These are phyloP conservation scores for Amphibolis antarctica DNA, from an alignment of 106 monocot genomes.

Conservation along the genomic window DNA sequence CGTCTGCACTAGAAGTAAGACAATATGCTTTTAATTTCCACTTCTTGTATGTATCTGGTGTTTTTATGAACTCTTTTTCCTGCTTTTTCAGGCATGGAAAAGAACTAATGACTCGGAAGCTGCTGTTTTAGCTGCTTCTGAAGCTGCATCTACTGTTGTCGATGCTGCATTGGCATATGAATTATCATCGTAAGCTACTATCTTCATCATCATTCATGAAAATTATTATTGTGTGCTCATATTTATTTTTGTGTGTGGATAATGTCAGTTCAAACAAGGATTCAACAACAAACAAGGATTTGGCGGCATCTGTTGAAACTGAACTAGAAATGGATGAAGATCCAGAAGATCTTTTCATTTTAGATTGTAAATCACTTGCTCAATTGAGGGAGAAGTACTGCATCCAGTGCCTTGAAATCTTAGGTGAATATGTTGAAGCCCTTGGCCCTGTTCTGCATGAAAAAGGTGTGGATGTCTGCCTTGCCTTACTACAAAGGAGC, in stretches of 20 bases:
- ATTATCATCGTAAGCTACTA: constrained; percentile 34
- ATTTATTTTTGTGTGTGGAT: constrained; percentile 8
- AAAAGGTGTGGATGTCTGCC: constrained; percentile 92
- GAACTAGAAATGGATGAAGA: constrained; percentile 30
- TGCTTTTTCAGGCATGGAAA: constrained; percentile 49
- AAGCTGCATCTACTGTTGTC: constrained; percentile 84
- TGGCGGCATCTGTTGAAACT: constrained; percentile 16
- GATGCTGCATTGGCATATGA: constrained; percentile 84
- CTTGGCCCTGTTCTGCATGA: constrained; percentile 86
- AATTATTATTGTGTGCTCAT: not conserved
- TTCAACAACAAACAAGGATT: constrained; percentile 28
- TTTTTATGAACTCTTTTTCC: not conserved
- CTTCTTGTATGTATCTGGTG: not conserved
- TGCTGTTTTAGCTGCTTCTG: constrained; percentile 67
- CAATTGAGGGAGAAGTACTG: constrained; percentile 64
- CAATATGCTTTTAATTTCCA: constrained; percentile 8
- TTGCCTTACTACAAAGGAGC: constrained; percentile 58
- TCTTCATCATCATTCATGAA: not conserved
- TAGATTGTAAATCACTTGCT: constrained; percentile 50
- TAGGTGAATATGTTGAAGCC: constrained; percentile 97
- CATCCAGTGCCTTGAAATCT: constrained; percentile 73
- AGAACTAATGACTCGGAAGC: constrained; percentile 62
- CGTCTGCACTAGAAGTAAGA: constrained; percentile 75
- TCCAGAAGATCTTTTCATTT: constrained; percentile 42
- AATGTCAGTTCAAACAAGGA: constrained; percentile 21